Evolutionary conservation across 164 flowering plant genomes (phyloP), one percentile per base, ranked within the genome.

Genomic region (Santalum album): DNA sequence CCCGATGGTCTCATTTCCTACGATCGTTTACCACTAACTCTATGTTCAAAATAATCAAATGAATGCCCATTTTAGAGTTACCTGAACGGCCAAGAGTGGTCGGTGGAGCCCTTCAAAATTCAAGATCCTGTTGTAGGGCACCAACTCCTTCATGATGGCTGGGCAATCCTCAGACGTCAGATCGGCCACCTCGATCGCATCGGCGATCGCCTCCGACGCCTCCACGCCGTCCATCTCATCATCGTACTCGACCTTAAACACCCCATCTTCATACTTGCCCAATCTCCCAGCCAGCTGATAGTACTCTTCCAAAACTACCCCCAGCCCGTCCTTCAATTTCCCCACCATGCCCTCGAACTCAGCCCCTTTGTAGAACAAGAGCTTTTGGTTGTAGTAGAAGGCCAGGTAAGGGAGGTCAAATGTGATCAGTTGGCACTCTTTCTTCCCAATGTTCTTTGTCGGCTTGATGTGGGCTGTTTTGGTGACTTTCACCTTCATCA

Each of bases 401-500:
- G 90, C 84, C 22, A 92, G 49, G 58, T 89, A 92, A 6, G 98
- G 96, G 20, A 92, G 87, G 69, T 92, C 98, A 69, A 89, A 92
- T 46, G 96, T 92, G 52, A 78, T 70, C 64, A 92, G 40, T 29
- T 82, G 91, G 57, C 80, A 80, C 49, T 76, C 90, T 40, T 40
- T 64, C 61, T 60, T 78, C 10, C 85, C 96, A 1, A 76, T 22
- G 20, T 53, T 49, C 55, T 79, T 81, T 17, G 21, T 61, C 14
- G 98, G 92, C 60, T 71, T 69, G 14, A 86, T 77, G 59, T 64
- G 72, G 57, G 69, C 23, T 47, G 67, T 80, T 55, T 45, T 58
- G 0, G 61, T 64, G 49, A 75, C 46, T 43, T 77, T 72, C 71
- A 83, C 94, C 64, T 58, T 68, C 51, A 20, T 14, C 17, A 46